Evolutionary conservation across 1,139 yeast species (phyloP), one percentile per base, ranked within the genome.

Genomic region (Kluyveromyces sp.): DNA sequence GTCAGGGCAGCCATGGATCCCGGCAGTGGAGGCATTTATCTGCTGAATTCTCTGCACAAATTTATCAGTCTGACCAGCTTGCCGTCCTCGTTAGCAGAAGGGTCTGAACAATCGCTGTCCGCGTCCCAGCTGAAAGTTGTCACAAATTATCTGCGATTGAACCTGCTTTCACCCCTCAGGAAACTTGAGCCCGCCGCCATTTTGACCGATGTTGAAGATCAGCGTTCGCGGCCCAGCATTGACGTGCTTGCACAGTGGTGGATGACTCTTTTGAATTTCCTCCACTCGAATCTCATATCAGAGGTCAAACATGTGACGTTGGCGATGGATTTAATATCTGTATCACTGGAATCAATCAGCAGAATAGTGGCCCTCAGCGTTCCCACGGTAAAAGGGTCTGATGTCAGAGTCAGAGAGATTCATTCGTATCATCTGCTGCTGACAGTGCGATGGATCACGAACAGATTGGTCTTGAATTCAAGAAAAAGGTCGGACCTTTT

Each of bases 161-260:
- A 54, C 31, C 45, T 60, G 13, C 32, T 60, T 17, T 48, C 54
- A 1, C 49, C 43, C 35, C 42, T 60, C 42, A 45, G 63, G 31
- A 52, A 47, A 26, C 36, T 38, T n/a, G 42, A 42, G 15, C 40
- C 39, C 12, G 36, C 6, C 15, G 32, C 16, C 11, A 15, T n/a
- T 17, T 25, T 16, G 8, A 18, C 34, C 11, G 9, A 18, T 3
- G 39, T 36, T 3, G 42, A 39, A 13, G 30, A 44, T 15, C 35
- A 18, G 19, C 33, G 30, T 15, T 30, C 26, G 4, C 6, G 33
- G 33, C 42, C 41, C 16, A 39, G 46, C 25, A 46, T 56, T 39
- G 56, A 55, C 35, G 52, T 51, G 3, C 43, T 60, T 30, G 44
- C 48, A 4, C 65, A 60, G 39, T 61, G 66, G 66, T 61, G 66